Evolutionary conservation across 768 basidiomycete genomes (phyloP).

Genomic region (Boletus reticuloceps): DNA sequence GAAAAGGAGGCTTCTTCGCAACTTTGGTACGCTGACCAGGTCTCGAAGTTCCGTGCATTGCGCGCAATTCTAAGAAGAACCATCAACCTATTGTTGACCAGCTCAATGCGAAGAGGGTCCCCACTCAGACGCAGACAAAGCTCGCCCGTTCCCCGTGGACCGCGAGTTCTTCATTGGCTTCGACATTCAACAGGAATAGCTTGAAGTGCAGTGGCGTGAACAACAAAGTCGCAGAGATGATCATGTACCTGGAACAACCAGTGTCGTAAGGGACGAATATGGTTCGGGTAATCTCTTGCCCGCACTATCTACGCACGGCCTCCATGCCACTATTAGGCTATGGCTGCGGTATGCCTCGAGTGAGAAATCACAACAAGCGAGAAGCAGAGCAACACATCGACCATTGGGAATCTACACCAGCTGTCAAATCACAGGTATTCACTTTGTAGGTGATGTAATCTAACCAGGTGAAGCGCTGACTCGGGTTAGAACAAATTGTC

Average conservation of each 20-base stretch:
- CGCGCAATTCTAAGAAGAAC: conserved; percentile 42
- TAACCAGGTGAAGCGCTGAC: too few species aligned
- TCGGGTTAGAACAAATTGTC: conserved; percentile 55
- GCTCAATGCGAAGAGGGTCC: conserved; percentile 7
- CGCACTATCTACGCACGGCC: too few species aligned
- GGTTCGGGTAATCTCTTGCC: too few species aligned
- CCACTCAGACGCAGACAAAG: conserved; percentile 49
- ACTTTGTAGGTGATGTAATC: too few species aligned
- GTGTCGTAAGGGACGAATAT: conserved; percentile 11
- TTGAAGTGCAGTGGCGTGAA: too few species aligned
- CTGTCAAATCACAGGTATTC: too few species aligned
- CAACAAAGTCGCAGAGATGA: too few species aligned
- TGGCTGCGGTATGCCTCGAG: too few species aligned
- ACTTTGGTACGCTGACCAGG: conserved; percentile 47
- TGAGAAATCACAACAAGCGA: too few species aligned
- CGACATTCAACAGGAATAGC: conserved; percentile 12
- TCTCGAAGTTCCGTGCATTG: conserved; percentile 48
- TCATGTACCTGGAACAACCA: neutral
- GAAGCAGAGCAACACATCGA: too few species aligned
- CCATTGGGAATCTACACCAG: too few species aligned
- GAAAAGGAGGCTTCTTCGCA: conserved; percentile 48
- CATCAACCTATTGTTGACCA: neutral
- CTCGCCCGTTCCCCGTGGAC: conserved; percentile 23
- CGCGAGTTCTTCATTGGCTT: conserved; percentile 16
- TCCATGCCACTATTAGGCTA: too few species aligned